These are phyloP conservation scores for Rhizophagus prolifer DNA, from an alignment of 192 early-diverging fungal species.

Conservation along the genomic window DNA sequence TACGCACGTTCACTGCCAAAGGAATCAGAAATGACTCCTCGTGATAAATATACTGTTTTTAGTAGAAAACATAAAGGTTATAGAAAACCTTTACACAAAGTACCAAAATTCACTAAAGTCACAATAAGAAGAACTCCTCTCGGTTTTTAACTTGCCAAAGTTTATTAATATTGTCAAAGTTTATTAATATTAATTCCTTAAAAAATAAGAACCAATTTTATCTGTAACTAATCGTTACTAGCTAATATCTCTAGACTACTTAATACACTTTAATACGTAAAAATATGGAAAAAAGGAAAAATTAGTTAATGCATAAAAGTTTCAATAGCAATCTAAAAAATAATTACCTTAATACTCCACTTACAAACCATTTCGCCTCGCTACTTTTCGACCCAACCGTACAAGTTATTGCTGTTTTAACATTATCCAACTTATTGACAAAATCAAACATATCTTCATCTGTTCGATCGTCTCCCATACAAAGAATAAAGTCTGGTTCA, in stretches of 20 bases:
- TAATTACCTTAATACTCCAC: constrained; percentile 38
- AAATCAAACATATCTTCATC: constrained; percentile 84
- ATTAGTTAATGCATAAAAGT: background rate
- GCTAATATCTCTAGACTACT: constrained; percentile 1
- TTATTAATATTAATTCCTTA: no score
- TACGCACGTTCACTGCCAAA: constrained; percentile 56
- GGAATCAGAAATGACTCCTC: constrained; percentile 70
- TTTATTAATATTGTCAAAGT: no score
- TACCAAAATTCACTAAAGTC: constrained; percentile 83
- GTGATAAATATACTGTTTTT: constrained; percentile 83
- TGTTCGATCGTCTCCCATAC: constrained; percentile 73
- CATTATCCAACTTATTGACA: constrained; percentile 41
- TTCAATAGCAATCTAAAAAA: background rate
- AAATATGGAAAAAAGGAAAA: background rate
- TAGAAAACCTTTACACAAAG: constrained; percentile 81
- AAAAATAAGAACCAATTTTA: no score
- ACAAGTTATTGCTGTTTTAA: constrained; percentile 46
- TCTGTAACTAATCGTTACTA: background rate
- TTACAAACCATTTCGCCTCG: constrained; percentile 54
- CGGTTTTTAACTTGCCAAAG: constrained; percentile 44
- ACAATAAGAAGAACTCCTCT: constrained; percentile 70
- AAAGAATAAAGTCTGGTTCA: constrained; percentile 69
- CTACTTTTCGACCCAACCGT: constrained; percentile 56
- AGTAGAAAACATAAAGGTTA: constrained; percentile 67
- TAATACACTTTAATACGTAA: background rate